Evolutionary conservation across 1,284 basidiomycete species (phyloP).

Genomic region (Blastosporella zonata): DNA sequence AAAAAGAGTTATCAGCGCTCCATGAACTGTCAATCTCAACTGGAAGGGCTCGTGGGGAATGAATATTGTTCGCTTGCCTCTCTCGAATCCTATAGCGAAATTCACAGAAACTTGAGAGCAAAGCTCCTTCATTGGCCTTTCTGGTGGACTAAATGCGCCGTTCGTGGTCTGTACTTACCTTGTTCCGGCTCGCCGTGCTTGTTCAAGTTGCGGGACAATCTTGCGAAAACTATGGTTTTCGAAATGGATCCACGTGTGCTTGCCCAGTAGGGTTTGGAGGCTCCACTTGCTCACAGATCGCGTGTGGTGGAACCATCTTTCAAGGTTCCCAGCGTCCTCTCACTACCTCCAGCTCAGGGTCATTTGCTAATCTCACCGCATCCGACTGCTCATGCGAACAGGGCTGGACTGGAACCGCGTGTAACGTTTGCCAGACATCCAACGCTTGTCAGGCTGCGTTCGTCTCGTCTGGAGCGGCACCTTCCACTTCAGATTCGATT

Average conservation of each 20-base stretch:
- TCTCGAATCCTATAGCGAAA: too few relatives aligned
- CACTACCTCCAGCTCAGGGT: conserved; percentile 38
- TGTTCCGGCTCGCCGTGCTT: conserved; percentile 15
- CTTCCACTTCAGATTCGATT: conserved; percentile 26
- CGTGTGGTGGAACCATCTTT: conserved; percentile 79
- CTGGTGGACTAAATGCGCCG: conserved; percentile 1
- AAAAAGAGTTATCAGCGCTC: neutral
- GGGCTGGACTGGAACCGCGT: conserved; percentile 77
- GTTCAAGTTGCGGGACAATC: conserved; percentile 38
- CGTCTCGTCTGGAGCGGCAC: conserved; percentile 36
- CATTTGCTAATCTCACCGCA: conserved; percentile 59
- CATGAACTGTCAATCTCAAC: neutral
- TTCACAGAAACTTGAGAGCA: too few relatives aligned
- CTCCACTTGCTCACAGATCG: conserved; percentile 61
- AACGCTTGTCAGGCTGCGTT: conserved; percentile 61
- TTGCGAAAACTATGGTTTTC: conserved; percentile 71
- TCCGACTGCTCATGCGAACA: conserved; percentile 61
- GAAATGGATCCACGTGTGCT: conserved; percentile 54
- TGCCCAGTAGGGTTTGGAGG: conserved; percentile 82
- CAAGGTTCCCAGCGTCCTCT: conserved; percentile 59
- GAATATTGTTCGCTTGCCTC: neutral
- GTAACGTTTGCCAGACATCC: conserved; percentile 69
- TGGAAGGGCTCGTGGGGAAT: neutral
- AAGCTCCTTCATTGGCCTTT: too few relatives aligned
- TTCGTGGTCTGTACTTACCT: conserved; percentile 18